Conservation (phyloP, 1,139 yeast genomes). For the Candida neerlandica region DNA sequence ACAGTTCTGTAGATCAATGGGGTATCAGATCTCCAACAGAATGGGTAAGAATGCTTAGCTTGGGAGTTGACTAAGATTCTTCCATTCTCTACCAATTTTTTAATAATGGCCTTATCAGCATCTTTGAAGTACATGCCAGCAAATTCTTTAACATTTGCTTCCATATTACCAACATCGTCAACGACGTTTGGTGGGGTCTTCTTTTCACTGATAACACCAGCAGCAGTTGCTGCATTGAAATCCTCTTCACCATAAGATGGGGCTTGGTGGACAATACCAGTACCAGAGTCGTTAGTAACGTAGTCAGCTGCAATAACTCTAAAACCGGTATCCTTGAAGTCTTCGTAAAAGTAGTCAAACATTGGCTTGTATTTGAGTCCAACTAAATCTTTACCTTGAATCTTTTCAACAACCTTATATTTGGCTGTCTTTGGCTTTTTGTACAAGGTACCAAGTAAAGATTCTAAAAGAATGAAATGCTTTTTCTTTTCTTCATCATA, state of each 20-base stretch:
- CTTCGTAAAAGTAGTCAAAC: slow-evolving; percentile 76
- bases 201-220: slow-evolving; percentile 73
- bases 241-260: slow-evolving; percentile 99
- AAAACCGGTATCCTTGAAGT: slow-evolving; percentile 77
- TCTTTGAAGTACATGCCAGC: slow-evolving; percentile 90
- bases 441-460: slow-evolving; percentile 78
- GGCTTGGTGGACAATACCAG: slow-evolving; percentile 98
- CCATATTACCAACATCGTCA: slow-evolving; percentile 88
- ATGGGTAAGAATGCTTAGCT: slow-evolving; percentile 94
- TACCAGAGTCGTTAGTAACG: slow-evolving; percentile 94
- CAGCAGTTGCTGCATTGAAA: slow-evolving; percentile 76
- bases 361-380: slow-evolving; percentile 83
- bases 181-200: slow-evolving; percentile 88
- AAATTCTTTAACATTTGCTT: slow-evolving; percentile 70
- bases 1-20: slow-evolving; percentile 95
- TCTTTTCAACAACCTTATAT: slow-evolving; percentile 75
- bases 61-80: slow-evolving; percentile 76
- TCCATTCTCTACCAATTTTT: slow-evolving; percentile 76
- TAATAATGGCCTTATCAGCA: slow-evolving; percentile 90
- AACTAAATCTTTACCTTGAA: slow-evolving; percentile 75
- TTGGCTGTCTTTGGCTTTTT: slow-evolving; percentile 94
- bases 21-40: slow-evolving; percentile 99
- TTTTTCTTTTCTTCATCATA: slow-evolving; percentile 83
- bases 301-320: slow-evolving; percentile 79
- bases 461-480: slow-evolving; percentile 80